Base-by-base conservation (phyloP, 495 filamentous ascomycete genomes). In the Penicillium ucsense region DNA sequence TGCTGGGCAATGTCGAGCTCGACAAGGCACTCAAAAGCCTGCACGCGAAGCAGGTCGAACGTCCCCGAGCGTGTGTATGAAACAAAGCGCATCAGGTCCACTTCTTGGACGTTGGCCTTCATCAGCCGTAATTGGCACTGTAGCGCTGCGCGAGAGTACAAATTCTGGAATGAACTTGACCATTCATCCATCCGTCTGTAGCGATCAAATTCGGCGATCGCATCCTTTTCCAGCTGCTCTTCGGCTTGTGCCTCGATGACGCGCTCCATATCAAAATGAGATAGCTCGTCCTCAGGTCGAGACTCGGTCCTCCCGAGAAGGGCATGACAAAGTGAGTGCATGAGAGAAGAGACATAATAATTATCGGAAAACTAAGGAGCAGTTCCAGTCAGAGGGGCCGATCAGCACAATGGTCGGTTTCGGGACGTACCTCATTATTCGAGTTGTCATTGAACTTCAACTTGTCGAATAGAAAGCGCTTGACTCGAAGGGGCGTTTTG, bases 111-210 rank as follows among this genome's bases (percentile, higher is more conserved):
- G 8, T 77, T 75, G 7, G 80, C 82, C 59, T 85, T 79, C 73
- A 88, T 86, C 28, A 95, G 67, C 41, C 70, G 74, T 63, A 80
- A 75, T 49, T 85, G 80, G 64, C 86, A 89, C n/a, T 84, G 75
- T 20, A 97, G 66, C 3, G 89, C 88, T 5, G 90, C 84, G 34
- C 77, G 75, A 1, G 94, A 88, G 62, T 89, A 89, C 46, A 94
- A 74, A 52, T 97, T 99, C 46, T 95, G 88, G 63, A 84, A 94
- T 0, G 89, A 94, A 33, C 83, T 79, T 0, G 85, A 85, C 83
- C 89, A 97, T 65, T 96, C 89, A 56, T 99, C 92, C 75, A 94
- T 88, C 38, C 91, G 80, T 41, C 89, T 79, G 57, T 91, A 87
- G 43, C 94, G 79, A 48, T 95, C 87, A 39, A 99, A 87, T 60